These are phyloP conservation scores for Cladosporium austrohemisphaericum DNA, from an alignment of 2,329 filamentous ascomycete species.

Conservation along the genomic window DNA sequence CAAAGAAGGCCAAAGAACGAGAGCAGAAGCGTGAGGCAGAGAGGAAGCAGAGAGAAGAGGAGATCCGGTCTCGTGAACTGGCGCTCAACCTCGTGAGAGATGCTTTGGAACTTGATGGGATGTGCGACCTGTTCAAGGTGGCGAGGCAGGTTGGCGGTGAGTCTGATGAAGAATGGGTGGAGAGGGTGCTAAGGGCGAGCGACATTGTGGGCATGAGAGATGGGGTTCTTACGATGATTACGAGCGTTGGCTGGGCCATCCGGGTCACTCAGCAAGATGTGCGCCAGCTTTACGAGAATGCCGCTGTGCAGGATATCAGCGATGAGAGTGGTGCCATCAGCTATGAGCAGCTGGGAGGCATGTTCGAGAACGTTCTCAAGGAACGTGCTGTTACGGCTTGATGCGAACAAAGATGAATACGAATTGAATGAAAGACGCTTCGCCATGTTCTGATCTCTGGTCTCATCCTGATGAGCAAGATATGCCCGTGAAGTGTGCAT, in stretches of 20 bases:
- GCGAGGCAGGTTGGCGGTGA: conserved; percentile 41
- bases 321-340: conserved; percentile 34
- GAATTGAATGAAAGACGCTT: not conserved
- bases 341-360: conserved; percentile 34
- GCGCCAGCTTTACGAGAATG: conserved; percentile 38
- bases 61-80: conserved; percentile 32
- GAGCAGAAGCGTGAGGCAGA: conserved; percentile 39
- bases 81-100: conserved; percentile 33
- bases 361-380: conserved; percentile 36
- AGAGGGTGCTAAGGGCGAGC: conserved; percentile 39
- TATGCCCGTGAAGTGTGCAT: too few relatives aligned
- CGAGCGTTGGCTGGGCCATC: conserved; percentile 43
- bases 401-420: not conserved
- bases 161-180: conserved; percentile 39
- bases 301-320: conserved; percentile 25
- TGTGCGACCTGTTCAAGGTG: conserved; percentile 39
- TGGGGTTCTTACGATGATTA: conserved; percentile 38
- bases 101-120: conserved; percentile 28
- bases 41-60: conserved; percentile 36
- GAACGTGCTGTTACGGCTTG: not conserved
- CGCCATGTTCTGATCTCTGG: too few relatives aligned
- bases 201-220: conserved; percentile 35
- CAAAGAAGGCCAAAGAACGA: conserved; percentile 38
- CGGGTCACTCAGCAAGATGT: conserved; percentile 39
- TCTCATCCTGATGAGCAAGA: not conserved